Evolutionary conservation across 2,329 filamentous ascomycete genomes (phyloP), one percentile per base, ranked within the genome.

Genomic region (Hortaea sp.): DNA sequence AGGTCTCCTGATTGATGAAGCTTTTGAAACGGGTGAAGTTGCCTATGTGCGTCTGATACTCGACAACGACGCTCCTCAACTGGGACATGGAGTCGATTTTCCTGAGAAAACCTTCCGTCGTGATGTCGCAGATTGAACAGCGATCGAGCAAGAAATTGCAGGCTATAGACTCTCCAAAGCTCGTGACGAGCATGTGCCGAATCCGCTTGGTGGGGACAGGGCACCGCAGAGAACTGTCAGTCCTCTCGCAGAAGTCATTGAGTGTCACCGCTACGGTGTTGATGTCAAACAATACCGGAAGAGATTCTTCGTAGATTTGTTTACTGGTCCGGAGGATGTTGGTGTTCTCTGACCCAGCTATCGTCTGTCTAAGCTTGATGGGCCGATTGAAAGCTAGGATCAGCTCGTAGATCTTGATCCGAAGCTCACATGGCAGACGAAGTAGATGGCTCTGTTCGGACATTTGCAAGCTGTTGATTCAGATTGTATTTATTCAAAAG

Each of bases 201-300:
- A 49, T 29, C n/a, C 45, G 42, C 42, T 49, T 10, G 5, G 6
- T n/a, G 2, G 20, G 13, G 5, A 52, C 29, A 5, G 49, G 49
- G 5, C 38, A 46, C 29, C 43, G 42, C 12, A 49, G 37, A n/a
- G 37, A 44, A 7, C 29, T 11, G 20, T 43, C 39, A 4, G 47
- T 48, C 4, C 43, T 39, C 11, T 5, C 10, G 46, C 50, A 52
- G 38, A 52, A 48, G 29, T 48, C 45, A 34, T 48, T 48, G 28
- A 47, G 45, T 5, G 45, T 47, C 10, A 47, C 40, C 2, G 41
- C 34, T 29, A 53, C 40, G 6, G 29, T 43, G 40, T 51, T 53
- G 13, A 44, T 5, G 13, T 43, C 44, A 43, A 44, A 53, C 3
- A 53, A 39, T 7, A 49, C 41, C 2, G 43, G 11, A 6, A 44